phyloP scores from a whole-genome alignment of 768 basidiomycete genomes.

The Floccularia luteovirens region DNA sequence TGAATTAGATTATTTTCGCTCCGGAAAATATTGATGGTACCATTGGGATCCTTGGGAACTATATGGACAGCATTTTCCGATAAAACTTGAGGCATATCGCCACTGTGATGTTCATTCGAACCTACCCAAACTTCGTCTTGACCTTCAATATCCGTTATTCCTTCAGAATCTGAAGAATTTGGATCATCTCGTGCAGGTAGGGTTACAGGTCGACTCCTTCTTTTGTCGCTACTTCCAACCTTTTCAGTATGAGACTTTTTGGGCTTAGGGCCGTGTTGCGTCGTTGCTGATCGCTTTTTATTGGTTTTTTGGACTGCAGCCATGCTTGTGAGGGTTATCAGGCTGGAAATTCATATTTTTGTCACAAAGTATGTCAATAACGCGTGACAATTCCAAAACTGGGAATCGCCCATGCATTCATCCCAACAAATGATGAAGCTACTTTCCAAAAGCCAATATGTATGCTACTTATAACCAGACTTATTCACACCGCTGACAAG shows the following conservation, averaged over 20 bases:
- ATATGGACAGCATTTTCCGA: constrained; percentile 3
- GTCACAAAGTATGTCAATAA: neutral
- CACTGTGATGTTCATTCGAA: constrained; percentile 23
- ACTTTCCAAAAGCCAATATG: neutral
- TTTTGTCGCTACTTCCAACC: constrained; percentile 26
- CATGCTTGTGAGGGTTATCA: constrained; percentile 16
- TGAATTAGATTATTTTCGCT: constrained; percentile 2
- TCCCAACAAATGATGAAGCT: neutral
- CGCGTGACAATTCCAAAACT: neutral
- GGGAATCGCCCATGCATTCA: neutral
- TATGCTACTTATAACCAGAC: neutral
- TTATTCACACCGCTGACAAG: neutral
- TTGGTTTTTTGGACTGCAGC: constrained; percentile 28
- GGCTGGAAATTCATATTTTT: neutral
- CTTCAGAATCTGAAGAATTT: constrained; percentile 31
- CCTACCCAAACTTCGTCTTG: constrained; percentile 23
- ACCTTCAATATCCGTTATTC: constrained; percentile 26
- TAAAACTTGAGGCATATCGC: constrained; percentile 25
- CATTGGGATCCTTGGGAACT: constrained; percentile 48
- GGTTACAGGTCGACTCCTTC: constrained; percentile 59
- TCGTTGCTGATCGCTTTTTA: constrained; percentile 43
- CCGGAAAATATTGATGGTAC: constrained; percentile 22
- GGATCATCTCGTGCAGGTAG: constrained; percentile 12
- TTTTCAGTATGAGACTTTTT: constrained; percentile 49
- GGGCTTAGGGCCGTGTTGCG: constrained; percentile 36